Conservation (phyloP, 176 grass and related monocot genomes). For the Zoysia japonica region DNA sequence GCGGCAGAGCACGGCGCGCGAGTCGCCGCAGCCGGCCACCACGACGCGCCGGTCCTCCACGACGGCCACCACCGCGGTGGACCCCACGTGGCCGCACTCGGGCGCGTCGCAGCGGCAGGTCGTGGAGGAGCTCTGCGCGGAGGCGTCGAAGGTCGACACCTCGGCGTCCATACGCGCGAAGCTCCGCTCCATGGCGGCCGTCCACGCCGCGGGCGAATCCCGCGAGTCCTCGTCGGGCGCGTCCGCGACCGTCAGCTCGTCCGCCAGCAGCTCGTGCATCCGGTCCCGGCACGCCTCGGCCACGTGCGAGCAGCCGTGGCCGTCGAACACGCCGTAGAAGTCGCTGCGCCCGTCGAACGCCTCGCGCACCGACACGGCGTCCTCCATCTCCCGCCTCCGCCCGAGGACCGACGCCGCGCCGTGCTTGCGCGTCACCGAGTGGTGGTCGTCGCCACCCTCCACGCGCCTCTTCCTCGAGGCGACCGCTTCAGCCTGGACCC, state of each 20-base stretch:
- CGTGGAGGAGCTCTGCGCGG: neutral
- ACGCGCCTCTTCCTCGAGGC: conserved; percentile 39
- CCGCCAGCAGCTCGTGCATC: conserved; percentile 51
- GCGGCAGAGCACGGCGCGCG: conserved; percentile 68
- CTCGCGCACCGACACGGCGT: neutral
- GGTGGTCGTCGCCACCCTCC: neutral
- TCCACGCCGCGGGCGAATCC: too few relatives aligned
- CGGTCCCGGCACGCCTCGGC: conserved; percentile 55
- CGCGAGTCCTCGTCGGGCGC: too few relatives aligned
- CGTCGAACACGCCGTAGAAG: conserved; percentile 42
- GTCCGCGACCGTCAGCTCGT: neutral
- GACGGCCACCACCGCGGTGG: conserved; percentile 76
- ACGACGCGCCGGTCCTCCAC: conserved; percentile 40
- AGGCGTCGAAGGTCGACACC: neutral
- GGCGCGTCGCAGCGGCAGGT: conserved; percentile 67
- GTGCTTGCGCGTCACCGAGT: conserved; percentile 21
- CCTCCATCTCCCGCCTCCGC: conserved; percentile 57
- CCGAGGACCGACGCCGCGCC: conserved; percentile 39
- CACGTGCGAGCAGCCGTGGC: conserved; percentile 50
- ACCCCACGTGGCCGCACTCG: conserved; percentile 74
- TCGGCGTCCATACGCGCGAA: conserved; percentile 74
- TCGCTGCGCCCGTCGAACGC: neutral
- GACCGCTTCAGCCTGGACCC: neutral
- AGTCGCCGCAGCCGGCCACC: too few relatives aligned
- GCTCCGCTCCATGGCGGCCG: conserved; percentile 55